Percentiles rank a stretch among this genome's conserved stretches.
Evolutionary conservation across 805 yeast species (phyloP).

Genomic region (Candida qinlingensis): DNA sequence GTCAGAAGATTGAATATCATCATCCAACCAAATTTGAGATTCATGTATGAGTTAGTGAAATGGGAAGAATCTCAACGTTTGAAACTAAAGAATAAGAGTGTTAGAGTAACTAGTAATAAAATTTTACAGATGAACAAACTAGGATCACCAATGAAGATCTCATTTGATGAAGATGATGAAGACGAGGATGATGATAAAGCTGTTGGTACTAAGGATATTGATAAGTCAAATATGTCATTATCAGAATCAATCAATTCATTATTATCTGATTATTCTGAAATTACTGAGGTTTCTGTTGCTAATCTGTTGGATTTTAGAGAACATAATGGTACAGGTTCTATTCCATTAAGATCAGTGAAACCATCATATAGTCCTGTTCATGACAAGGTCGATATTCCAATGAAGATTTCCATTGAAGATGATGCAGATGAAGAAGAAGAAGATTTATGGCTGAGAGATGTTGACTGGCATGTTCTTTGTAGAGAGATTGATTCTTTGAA

Average conservation of each 20-base stretch:
- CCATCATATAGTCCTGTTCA: conserved; percentile 5
- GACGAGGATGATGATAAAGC: conserved; percentile 1
- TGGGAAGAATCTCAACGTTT: conserved; percentile 41
- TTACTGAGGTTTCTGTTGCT: conserved; percentile 3
- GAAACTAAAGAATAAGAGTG: conserved; percentile 1
- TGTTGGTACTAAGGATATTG: not conserved
- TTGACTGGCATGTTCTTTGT: conserved; percentile 87
- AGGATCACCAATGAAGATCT: conserved; percentile 6
- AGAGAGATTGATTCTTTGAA: conserved; percentile 78
- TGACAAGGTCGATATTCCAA: not conserved
- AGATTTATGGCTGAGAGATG: conserved; percentile 44
- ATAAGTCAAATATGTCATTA: not conserved
- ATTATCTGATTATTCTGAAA: conserved; percentile 5
- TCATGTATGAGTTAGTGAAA: conserved; percentile 84
- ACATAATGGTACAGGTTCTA: not conserved
- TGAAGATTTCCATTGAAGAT: conserved; percentile 9
- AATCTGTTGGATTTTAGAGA: conserved; percentile 4
- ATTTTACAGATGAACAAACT: not conserved
- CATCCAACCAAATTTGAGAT: conserved; percentile 87
- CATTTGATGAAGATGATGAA: conserved; percentile 5
- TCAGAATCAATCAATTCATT: conserved; percentile 11
- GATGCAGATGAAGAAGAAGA: conserved; percentile 11
- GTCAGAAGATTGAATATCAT: conserved; percentile 86
- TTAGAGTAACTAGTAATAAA: not conserved
- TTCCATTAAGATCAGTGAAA: conserved; percentile 9